Conservation (phyloP, 306 rosid species). For the Arachis hypogaea region DNA sequence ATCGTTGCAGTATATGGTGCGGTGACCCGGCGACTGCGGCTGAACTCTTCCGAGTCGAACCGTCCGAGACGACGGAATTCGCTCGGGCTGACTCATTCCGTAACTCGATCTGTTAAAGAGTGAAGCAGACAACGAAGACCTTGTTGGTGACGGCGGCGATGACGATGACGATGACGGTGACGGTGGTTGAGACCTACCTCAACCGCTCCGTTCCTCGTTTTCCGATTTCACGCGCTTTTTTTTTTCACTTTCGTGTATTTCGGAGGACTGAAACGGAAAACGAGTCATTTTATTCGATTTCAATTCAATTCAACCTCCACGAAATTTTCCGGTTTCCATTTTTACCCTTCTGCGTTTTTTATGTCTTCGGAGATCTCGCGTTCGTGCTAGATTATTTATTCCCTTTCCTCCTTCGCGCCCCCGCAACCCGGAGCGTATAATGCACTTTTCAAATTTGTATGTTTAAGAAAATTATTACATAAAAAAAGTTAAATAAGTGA, state of each 20-base stretch:
- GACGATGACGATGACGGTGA: neutral
- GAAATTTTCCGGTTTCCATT: neutral
- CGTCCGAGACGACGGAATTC: conserved; percentile 45
- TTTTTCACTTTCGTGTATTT: neutral
- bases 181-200: neutral
- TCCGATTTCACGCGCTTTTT: conserved; percentile 3
- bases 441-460: neutral
- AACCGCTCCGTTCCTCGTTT: neutral
- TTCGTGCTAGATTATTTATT: neutral
- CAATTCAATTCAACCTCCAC: neutral
- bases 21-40: conserved; percentile 75
- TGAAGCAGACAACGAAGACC: conserved; percentile 22
- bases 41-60: conserved; percentile 66
- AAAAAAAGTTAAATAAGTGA: no score
- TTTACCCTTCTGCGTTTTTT: conserved; percentile 2
- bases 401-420: neutral
- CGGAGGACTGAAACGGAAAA: neutral
- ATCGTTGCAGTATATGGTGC: conserved; percentile 68
- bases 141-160: conserved; percentile 20
- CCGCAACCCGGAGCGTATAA: conserved; percentile 22
- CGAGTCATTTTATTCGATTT: neutral
- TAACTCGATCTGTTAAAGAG: conserved; percentile 33
- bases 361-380: neutral
- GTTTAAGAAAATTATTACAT: neutral
- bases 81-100: conserved; percentile 28